A percentile compares a stretch with the other conserved stretches of the same genome.
Conservation (phyloP, 2,329 filamentous ascomycete genomes). For the Fonsecaea multimorphosa region DNA sequence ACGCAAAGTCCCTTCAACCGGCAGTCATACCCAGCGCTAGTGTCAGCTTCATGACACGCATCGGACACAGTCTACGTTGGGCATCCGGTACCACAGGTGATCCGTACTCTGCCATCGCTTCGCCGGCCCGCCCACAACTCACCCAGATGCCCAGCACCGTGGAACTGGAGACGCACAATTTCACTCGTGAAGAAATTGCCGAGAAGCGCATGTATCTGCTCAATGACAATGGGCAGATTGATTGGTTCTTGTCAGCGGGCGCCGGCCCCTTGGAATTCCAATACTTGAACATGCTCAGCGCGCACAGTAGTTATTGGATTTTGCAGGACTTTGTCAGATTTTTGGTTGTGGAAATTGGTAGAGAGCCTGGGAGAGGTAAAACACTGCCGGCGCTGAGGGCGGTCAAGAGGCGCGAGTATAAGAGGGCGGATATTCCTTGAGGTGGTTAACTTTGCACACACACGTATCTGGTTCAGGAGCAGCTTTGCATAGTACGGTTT, state of each 20-base stretch:
- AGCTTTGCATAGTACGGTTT: not conserved
- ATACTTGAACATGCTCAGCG: slow-evolving; percentile 95
- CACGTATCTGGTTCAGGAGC: not conserved
- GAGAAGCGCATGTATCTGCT: slow-evolving; percentile 86
- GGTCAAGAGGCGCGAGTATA: slow-evolving; percentile 58
- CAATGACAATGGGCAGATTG: slow-evolving; percentile 96
- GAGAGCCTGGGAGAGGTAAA: slow-evolving; percentile 69
- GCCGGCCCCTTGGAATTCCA: slow-evolving; percentile 91
- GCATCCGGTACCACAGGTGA: slow-evolving; percentile 59
- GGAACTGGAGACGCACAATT: slow-evolving; percentile 96
- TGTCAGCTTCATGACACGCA: slow-evolving; percentile 67
- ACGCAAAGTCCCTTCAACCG: slow-evolving; percentile 75
- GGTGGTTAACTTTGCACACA: not conserved
- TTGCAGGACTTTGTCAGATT: slow-evolving; percentile 87
- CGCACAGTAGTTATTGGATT: slow-evolving; percentile 93
- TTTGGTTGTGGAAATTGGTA: slow-evolving; percentile 84
- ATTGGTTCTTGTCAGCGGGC: slow-evolving; percentile 83
- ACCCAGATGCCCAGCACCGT: slow-evolving; percentile 70
- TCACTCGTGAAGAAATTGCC: slow-evolving; percentile 87
- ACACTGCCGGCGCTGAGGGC: slow-evolving; percentile 62
- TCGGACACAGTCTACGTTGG: slow-evolving; percentile 67
- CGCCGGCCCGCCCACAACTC: slow-evolving; percentile 63
- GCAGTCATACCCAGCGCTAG: slow-evolving; percentile 79
- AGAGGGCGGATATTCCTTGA: slow-evolving; percentile 46
- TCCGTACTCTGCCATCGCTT: slow-evolving; percentile 63